phyloP scores from a whole-genome alignment of 2,329 filamentous ascomycete species.

The Colletotrichum plurivorum region DNA sequence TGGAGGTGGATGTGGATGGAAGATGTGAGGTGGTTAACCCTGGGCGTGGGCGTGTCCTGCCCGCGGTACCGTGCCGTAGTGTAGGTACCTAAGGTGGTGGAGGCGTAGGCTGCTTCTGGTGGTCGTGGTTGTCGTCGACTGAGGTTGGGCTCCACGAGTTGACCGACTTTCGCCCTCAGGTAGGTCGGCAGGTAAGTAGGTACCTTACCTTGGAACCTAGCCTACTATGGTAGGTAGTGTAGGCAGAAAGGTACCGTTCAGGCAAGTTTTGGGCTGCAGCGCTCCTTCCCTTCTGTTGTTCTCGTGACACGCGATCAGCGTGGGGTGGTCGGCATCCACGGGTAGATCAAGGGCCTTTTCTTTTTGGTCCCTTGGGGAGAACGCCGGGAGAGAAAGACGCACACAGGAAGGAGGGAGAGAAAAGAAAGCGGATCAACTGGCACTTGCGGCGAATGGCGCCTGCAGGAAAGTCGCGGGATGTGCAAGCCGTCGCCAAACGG shows the following conservation, averaged over 20 bases:
- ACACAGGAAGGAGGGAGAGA: background rate
- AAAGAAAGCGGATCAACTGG: background rate
- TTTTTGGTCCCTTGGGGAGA: too few species aligned
- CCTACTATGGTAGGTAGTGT: too few species aligned
- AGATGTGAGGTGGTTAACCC: background rate
- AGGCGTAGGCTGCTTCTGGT: too few species aligned
- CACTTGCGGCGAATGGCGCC: conserved; percentile 1
- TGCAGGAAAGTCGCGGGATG: conserved; percentile 13
- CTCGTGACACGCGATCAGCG: conserved; percentile 37
- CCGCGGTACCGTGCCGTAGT: background rate
- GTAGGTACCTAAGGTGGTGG: background rate
- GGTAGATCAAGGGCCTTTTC: conserved; percentile 26
- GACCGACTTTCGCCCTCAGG: too few species aligned
- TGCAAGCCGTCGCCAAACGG: conserved; percentile 35
- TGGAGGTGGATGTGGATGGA: conserved; percentile 13
- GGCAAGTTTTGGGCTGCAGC: background rate
- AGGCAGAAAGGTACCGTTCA: too few species aligned
- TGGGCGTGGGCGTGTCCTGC: background rate
- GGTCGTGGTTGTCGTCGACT: background rate
- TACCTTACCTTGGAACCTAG: too few species aligned
- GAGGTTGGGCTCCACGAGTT: background rate
- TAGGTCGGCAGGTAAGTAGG: too few species aligned
- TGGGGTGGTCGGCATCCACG: conserved; percentile 11
- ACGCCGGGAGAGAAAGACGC: too few species aligned
- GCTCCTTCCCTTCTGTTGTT: conserved; percentile 4